Conservation (phyloP, 1,284 basidiomycete genomes). For the Peniophora sp. region DNA sequence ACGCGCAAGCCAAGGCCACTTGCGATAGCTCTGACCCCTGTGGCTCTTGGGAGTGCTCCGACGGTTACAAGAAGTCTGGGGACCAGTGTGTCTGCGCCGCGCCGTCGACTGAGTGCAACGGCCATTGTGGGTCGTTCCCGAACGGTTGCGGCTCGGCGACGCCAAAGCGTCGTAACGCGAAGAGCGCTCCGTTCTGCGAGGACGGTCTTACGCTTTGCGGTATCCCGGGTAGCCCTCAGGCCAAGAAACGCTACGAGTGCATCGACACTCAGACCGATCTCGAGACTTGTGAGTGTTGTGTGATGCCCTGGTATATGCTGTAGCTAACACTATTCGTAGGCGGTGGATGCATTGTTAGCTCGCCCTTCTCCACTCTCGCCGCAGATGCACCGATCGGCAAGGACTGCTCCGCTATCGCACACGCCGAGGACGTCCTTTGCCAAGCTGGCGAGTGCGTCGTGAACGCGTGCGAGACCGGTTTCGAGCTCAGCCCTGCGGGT, state of each 20-base stretch:
- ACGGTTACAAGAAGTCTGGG: constrained; percentile 12
- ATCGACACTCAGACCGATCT: constrained; percentile 3
- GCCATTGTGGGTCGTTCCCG: constrained; percentile 5
- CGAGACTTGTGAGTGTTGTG: constrained; percentile 4
- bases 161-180: not conserved
- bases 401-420: constrained; percentile 5
- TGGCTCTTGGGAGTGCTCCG: constrained; percentile 9
- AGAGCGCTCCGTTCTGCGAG: constrained; percentile 1
- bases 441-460: constrained; percentile 1
- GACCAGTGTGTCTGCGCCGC: constrained; percentile 1
- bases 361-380: constrained; percentile 1
- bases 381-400: not conserved
- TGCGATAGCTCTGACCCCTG: constrained; percentile 7
- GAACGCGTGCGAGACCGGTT: not conserved
- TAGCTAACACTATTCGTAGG: not conserved
- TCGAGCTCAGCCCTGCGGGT: not conserved
- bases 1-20: constrained; percentile 9
- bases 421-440: constrained; percentile 4
- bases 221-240: constrained; percentile 1
- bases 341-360: constrained; percentile 3
- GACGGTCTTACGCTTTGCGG: constrained; percentile 2
- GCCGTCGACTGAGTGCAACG: constrained; percentile 2
- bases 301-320: not conserved
- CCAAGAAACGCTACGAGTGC: constrained; percentile 1
- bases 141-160: not conserved